These are phyloP conservation scores for Globisporangium camurandrum DNA, from an alignment of 352 stramenopile species.

Conservation along the genomic window DNA sequence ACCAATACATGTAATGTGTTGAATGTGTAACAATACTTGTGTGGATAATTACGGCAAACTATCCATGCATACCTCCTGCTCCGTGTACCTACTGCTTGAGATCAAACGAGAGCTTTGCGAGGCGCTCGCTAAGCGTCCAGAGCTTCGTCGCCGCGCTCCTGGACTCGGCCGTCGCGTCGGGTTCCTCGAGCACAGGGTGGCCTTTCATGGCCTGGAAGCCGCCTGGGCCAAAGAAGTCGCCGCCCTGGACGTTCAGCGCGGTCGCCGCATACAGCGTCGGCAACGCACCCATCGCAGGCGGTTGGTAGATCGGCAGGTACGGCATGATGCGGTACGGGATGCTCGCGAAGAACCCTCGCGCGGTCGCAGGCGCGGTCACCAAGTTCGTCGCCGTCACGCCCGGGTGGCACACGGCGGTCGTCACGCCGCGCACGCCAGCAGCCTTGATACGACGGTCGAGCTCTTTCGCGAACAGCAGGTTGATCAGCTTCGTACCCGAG, in stretches of 20 bases:
- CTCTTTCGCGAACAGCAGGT: constrained; percentile 41
- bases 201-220: constrained; percentile 21
- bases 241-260: constrained; percentile 12
- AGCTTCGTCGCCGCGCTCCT: constrained; percentile 20
- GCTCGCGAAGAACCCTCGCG: constrained; percentile 17
- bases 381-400: constrained; percentile 30
- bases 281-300: constrained; percentile 31
- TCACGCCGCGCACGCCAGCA: constrained; percentile 15
- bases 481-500: constrained; percentile 39
- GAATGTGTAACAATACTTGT: too few relatives aligned
- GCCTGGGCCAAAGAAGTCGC: constrained; percentile 27
- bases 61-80: too few relatives aligned
- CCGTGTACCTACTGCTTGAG: neutral
- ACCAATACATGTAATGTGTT: neutral
- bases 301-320: constrained; percentile 29
- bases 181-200: constrained; percentile 26
- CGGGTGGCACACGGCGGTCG: constrained; percentile 21
- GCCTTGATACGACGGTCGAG: constrained; percentile 26
- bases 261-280: constrained; percentile 38
- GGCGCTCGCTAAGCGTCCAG: constrained; percentile 33
- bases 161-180: constrained; percentile 20
- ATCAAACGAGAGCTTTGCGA: constrained; percentile 22
- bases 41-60: too few relatives aligned
- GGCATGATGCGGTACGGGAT: constrained; percentile 18
- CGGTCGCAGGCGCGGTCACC: constrained; percentile 13